Base-by-base conservation (phyloP, 2,329 filamentous ascomycete species). In the Tolypocladium cylindrosporum region DNA sequence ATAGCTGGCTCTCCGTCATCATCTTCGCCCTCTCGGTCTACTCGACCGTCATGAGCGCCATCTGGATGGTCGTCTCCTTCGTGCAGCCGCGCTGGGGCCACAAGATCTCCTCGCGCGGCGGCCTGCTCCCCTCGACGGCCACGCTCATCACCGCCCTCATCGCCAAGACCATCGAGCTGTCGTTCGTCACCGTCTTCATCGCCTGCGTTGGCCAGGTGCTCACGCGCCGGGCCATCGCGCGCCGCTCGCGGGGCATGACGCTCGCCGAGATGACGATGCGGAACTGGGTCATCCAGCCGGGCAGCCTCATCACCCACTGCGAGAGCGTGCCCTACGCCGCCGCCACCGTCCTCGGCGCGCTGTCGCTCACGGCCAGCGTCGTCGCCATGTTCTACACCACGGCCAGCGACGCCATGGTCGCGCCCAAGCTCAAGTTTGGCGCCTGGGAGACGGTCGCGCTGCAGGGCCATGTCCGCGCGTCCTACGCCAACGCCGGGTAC, bases 191-290 rank as follows among this genome's bases (percentile, higher is more conserved):
- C 0, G 85, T 90, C 0, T 89, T 90, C 60, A 86, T 92, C 1
- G 81, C 86, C 0, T 89, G 89, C 57, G 68, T 92, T 0, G 90
- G 90, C 0, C 90, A 94, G 68, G 81, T 88, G 0, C 72, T 93
- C 19, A 90, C 83, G n/a, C 79, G 87, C 24, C 76, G 87, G 57
- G 86, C 89, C 0, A 80, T 90, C 57, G 78, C 79, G 31, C 80
- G 78, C 57, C 75, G 78, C 10, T 80, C 83, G 0, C 73, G 75
- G 3, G 89, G 89, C 2, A 80, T 92, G 59, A 90, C 84, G 0
- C 78, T 93, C 19, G 86, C 89, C 0, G 89, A 93, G 66, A 83
- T 92, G 75, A 86, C 81, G 19, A 91, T 93, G 87, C 80, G 89
- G 53, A 81, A 81, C 50, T 93, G 89, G 89, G 80, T 87, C 24